Evolutionary conservation across 768 basidiomycete genomes (phyloP).

Genomic region (Chalciporus sphaerocephalus): DNA sequence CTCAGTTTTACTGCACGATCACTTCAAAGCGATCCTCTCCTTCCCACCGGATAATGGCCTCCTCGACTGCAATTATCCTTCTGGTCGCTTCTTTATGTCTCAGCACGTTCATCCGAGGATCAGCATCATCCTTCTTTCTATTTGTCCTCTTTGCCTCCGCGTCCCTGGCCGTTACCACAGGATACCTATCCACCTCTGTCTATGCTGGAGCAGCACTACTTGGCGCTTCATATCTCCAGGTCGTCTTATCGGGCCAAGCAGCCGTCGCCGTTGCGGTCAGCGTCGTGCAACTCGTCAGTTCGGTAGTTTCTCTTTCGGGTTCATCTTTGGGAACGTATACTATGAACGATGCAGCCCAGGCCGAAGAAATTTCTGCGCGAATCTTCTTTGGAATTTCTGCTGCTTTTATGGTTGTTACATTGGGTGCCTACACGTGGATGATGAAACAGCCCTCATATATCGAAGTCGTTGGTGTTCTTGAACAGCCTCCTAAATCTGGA

Average conservation of each 20-base stretch:
- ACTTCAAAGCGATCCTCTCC: conserved; percentile 64
- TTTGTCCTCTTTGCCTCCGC: conserved; percentile 63
- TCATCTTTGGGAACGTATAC: conserved; percentile 24
- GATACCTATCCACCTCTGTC: conserved; percentile 74
- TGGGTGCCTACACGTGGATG: conserved; percentile 55
- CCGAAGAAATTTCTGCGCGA: conserved; percentile 67
- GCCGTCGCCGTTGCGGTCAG: conserved; percentile 82
- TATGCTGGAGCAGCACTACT: conserved; percentile 80
- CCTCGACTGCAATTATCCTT: conserved; percentile 47
- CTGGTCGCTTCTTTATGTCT: conserved; percentile 58
- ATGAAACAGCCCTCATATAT: conserved; percentile 57
- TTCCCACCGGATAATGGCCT: conserved; percentile 51
- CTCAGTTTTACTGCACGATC: conserved; percentile 70
- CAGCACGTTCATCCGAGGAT: conserved; percentile 56
- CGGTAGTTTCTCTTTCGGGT: conserved; percentile 52
- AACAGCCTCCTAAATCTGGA: conserved; percentile 31
- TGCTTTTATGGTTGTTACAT: conserved; percentile 53
- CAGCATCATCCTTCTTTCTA: conserved; percentile 55
- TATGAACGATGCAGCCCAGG: conserved; percentile 23
- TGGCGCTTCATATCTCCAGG: conserved; percentile 67
- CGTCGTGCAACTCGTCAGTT: conserved; percentile 66
- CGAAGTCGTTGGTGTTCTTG: conserved; percentile 45
- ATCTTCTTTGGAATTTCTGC: conserved; percentile 72
- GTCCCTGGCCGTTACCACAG: conserved; percentile 55
- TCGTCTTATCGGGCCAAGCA: conserved; percentile 80